Evolutionary conservation across 2,329 filamentous ascomycete genomes (phyloP).

Genomic region (Colletotrichum godetiae): DNA sequence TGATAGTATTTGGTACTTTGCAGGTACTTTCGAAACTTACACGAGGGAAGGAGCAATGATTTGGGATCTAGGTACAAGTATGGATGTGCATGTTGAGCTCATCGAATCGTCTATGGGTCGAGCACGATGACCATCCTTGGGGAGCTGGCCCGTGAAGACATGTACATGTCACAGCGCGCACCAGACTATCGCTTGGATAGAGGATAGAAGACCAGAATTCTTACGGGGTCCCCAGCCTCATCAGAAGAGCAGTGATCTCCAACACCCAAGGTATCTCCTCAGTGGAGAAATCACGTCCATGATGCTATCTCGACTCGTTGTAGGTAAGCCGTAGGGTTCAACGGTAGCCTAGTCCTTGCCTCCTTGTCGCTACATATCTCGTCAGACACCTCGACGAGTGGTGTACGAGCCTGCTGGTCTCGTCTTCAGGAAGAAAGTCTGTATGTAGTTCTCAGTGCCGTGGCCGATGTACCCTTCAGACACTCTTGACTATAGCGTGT

Average conservation of each 20-base stretch:
- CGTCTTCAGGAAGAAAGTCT: not conserved
- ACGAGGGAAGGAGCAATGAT: too few relatives aligned
- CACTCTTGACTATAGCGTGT: not conserved
- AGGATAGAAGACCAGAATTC: too few relatives aligned
- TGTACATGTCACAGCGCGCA: too few relatives aligned
- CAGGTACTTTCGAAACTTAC: not conserved
- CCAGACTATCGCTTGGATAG: too few relatives aligned
- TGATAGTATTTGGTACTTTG: not conserved
- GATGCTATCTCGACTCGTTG: not conserved
- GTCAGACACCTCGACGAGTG: not conserved
- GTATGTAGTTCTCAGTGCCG: not conserved
- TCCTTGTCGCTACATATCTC: not conserved
- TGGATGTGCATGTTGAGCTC: not conserved
- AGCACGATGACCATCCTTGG: too few relatives aligned
- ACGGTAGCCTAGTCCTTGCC: not conserved
- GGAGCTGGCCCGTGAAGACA: too few relatives aligned
- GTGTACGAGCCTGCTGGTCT: not conserved
- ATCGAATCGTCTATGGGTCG: too few relatives aligned
- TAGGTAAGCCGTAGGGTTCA: not conserved
- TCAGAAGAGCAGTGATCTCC: too few relatives aligned
- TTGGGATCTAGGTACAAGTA: too few relatives aligned
- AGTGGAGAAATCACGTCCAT: not conserved
- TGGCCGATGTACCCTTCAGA: not conserved
- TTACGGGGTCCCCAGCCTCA: too few relatives aligned
- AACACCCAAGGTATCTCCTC: too few relatives aligned